Conservation (phyloP, 495 filamentous ascomycete species). For the Monascus purpureus region DNA sequence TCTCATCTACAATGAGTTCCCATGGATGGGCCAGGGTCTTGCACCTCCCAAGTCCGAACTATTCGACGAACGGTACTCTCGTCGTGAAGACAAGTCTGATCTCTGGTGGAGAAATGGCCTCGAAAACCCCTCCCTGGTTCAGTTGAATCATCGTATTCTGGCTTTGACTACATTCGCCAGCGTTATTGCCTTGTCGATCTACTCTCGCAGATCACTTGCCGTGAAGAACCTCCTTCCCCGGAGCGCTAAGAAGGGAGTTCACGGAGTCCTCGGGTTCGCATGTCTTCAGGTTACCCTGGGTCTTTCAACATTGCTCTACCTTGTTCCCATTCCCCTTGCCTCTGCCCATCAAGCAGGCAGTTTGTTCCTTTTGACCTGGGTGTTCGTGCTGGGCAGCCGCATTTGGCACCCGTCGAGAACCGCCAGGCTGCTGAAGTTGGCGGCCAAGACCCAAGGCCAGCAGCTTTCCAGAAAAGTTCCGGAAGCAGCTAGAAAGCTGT, state of each 20-base stretch:
- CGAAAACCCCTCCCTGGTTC: conserved; percentile 88
- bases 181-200: conserved; percentile 63
- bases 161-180: conserved; percentile 79
- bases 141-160: conserved; percentile 88
- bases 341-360: conserved; percentile 89
- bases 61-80: conserved; percentile 73
- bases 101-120: conserved; percentile 93
- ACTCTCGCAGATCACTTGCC: conserved; percentile 47
- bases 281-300: conserved; percentile 72
- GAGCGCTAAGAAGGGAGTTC: conserved; percentile 52
- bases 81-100: conserved; percentile 58
- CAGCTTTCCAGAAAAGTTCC: conserved; percentile 13
- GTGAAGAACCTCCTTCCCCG: conserved; percentile 51
- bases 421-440: conserved; percentile 34
- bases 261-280: conserved; percentile 70
- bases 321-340: conserved; percentile 78
- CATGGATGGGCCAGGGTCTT: conserved; percentile 77
- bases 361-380: conserved; percentile 70
- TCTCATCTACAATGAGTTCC: conserved; percentile 96
- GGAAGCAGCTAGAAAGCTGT: conserved; percentile 18
- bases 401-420: conserved; percentile 40
- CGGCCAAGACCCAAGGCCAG: conserved; percentile 21
- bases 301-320: conserved; percentile 80
- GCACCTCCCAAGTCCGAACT: conserved; percentile 72
- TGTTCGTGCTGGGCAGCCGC: conserved; percentile 57